A percentile compares a stretch with the other conserved stretches of the same genome.
These are phyloP conservation scores for Pachyrhizus erosus DNA, from an alignment of 306 rosid genomes.

Conservation along the genomic window DNA sequence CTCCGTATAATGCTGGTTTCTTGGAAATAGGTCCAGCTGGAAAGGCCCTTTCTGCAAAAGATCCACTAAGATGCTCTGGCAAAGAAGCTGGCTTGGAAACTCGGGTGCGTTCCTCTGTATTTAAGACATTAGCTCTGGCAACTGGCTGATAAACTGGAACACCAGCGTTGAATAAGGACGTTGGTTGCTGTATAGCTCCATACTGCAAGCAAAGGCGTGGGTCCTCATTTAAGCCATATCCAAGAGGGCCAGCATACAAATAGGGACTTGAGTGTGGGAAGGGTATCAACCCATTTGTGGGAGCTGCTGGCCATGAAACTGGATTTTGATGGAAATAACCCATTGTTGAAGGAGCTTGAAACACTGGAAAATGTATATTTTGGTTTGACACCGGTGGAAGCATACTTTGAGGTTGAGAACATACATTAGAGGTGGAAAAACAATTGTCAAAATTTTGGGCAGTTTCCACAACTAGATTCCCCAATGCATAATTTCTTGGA, in stretches of 20 bases:
- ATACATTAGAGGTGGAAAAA: constrained; percentile 58
- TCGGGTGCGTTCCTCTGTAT: constrained; percentile 54
- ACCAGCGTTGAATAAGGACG: constrained; percentile 66
- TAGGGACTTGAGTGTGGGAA: constrained; percentile 76
- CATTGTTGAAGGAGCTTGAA: constrained; percentile 77
- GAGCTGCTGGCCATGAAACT: constrained; percentile 85
- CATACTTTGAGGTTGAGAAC: constrained; percentile 68
- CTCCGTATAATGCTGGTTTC: constrained; percentile 51
- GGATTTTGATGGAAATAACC: constrained; percentile 88
- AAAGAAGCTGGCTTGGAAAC: constrained; percentile 54
- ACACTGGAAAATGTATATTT: constrained; percentile 72
- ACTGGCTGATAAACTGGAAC: constrained; percentile 80
- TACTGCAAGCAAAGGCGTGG: constrained; percentile 85
- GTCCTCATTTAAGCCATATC: constrained; percentile 80
- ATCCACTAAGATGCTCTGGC: constrained; percentile 56
- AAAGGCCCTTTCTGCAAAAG: constrained; percentile 50
- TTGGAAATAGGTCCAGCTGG: constrained; percentile 52
- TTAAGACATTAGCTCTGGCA: constrained; percentile 55
- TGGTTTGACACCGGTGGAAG: constrained; percentile 64
- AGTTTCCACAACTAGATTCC: constrained; percentile 43
- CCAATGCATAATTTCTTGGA: constrained; percentile 51
- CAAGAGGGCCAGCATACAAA: constrained; percentile 77
- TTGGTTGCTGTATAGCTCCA: constrained; percentile 77
- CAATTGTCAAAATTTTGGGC: constrained; percentile 59
- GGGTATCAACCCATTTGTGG: constrained; percentile 70